Evolutionary conservation across 139 green algal genomes (phyloP).

Genomic region (Tetradesmus lagerheimii): DNA sequence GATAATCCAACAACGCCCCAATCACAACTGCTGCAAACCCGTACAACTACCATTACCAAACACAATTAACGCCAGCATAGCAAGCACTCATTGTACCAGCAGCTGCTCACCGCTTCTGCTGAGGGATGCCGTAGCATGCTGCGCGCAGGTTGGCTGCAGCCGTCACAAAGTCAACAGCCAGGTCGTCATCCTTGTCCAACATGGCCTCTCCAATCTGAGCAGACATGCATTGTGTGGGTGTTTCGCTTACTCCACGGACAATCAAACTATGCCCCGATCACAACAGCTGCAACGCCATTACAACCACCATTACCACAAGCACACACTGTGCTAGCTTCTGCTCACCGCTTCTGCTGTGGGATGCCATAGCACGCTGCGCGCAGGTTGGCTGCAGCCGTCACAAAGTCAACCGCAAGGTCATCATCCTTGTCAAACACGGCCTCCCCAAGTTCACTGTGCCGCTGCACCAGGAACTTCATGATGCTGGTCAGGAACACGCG

Average conservation of each 20-base stretch:
- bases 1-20: too few species aligned
- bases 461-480: slow-evolving; percentile 63
- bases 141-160: slow-evolving; percentile 90
- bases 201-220: slow-evolving; percentile 61
- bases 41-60: too few species aligned
- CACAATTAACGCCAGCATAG: too few species aligned
- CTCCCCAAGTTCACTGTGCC: slow-evolving; percentile 63
- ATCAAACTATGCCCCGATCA: too few species aligned
- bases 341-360: slow-evolving; percentile 69
- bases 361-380: slow-evolving; percentile 88
- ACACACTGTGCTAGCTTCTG: too few species aligned
- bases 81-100: too few species aligned
- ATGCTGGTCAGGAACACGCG: slow-evolving; percentile 86
- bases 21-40: too few species aligned
- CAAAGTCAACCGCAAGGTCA: slow-evolving; percentile 93
- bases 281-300: too few species aligned
- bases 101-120: slow-evolving; percentile 71
- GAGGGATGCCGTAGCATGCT: slow-evolving; percentile 85
- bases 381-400: slow-evolving; percentile 93
- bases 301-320: too few species aligned
- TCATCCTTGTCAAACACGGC: slow-evolving; percentile 84
- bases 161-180: slow-evolving; percentile 96
- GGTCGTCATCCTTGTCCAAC: slow-evolving; percentile 85
- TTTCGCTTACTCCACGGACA: too few species aligned
- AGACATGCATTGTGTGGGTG: too few species aligned